Conservation (phyloP, 257 asterid genomes). For the Thymus quinquecostatus region DNA sequence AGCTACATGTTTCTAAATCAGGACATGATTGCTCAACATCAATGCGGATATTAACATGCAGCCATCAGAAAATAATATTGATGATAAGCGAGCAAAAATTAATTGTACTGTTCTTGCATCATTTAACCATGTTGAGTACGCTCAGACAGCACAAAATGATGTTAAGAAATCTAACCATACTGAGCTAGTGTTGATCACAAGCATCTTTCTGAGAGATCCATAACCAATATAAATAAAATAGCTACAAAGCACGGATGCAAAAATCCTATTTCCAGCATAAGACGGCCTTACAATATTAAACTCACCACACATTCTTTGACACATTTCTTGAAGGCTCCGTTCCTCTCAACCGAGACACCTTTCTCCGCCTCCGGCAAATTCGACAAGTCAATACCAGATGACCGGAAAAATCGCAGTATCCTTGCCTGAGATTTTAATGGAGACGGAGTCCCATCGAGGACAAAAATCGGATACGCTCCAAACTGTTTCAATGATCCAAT, state of each 20-base stretch:
- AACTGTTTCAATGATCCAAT: constrained; percentile 59
- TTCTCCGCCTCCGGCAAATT: constrained; percentile 58
- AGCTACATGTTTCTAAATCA: neutral
- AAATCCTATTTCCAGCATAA: constrained; percentile 3
- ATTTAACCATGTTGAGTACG: neutral
- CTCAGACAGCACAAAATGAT: neutral
- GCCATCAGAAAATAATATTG: neutral
- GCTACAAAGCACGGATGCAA: neutral
- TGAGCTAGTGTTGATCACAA: neutral
- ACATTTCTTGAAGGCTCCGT: constrained; percentile 58
- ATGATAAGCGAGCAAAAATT: neutral
- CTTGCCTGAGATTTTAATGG: constrained; percentile 88
- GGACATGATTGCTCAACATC: neutral
- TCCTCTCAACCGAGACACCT: constrained; percentile 74
- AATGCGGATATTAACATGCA: neutral
- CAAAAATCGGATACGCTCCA: constrained; percentile 92
- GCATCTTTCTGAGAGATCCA: constrained; percentile 10
- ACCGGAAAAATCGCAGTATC: constrained; percentile 64
- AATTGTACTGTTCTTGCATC: neutral
- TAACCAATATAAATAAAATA: constrained; percentile 3
- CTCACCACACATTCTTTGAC: constrained; percentile 89
- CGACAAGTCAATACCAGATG: constrained; percentile 67
- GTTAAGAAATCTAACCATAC: neutral
- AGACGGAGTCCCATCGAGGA: constrained; percentile 91
- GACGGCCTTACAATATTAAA: constrained; percentile 17